Base-by-base conservation (phyloP, 83 land plant genomes). In the Diphasiastrum complanatum region DNA sequence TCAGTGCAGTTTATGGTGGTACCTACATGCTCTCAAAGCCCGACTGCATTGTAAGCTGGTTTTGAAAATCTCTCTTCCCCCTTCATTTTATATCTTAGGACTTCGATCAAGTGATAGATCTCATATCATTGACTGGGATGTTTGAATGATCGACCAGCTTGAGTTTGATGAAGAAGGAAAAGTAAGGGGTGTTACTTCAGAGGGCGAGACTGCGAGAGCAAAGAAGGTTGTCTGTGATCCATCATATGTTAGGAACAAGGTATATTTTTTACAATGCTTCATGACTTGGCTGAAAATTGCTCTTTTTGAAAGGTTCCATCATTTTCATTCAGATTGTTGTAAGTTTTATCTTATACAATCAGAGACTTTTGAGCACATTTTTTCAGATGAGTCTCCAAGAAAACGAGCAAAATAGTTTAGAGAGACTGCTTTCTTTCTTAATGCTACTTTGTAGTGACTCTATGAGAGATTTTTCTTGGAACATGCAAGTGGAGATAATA, bases 161-260 rank as follows among this genome's bases (percentile, higher is more conserved):
- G 97, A 87, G 73, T 91, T 91, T 77, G 83, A 82, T 73, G 89
- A 73, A 20, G 68, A 78, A 71, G 97, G 97, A 5, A 80, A 84
- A 61, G 97, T 68, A 8, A 57, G 56, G 48, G 97, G 97, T 31
- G 97, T 91, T 30, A 86, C 92, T 28, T 91, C 92, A 22, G 92
- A 91, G 66, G 97, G 97, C 28, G 97, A 91, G 69, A 91, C 97
- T 56, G 95, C 83, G 0, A 87, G 69, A 56, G 81, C 95, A 60
- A 84, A 84, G 61, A 91, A 91, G 65, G 92, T 90, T 71, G 97
- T 90, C 2, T 90, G 97, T 57, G 93, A 91, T 74, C 97, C 93
- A 41, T 83, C 92, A 3, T 86, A 91, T 63, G 63, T 86, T 60
- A 63, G 84, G 23, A 81, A 87, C 67, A 91, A 84, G 89, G 97